A percentile compares a stretch with the other conserved stretches of the same genome.
phyloP scores from a whole-genome alignment of 352 stramenopile species.

The Phytophthora pisi region DNA sequence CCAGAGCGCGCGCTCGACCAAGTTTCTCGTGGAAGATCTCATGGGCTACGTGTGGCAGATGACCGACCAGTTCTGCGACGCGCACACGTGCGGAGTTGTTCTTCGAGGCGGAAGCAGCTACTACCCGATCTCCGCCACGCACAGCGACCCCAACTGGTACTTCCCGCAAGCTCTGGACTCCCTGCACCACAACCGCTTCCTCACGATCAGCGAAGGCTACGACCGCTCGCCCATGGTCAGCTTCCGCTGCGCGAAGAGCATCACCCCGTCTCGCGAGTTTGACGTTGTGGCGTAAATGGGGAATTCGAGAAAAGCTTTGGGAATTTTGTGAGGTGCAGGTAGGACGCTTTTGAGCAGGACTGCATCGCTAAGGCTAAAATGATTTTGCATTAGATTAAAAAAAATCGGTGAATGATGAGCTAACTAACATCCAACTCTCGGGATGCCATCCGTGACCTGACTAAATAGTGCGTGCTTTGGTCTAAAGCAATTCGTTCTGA shows the following conservation, averaged over 20 bases:
- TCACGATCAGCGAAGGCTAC: slow-evolving; percentile 76
- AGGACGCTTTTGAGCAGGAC: too few relatives aligned
- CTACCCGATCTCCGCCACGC: slow-evolving; percentile 64
- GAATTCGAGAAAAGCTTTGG: not conserved
- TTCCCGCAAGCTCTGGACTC: slow-evolving; percentile 70
- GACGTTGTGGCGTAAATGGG: slow-evolving; percentile 13
- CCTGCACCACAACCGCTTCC: slow-evolving; percentile 77
- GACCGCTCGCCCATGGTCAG: slow-evolving; percentile 76
- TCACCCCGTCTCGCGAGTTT: slow-evolving; percentile 20
- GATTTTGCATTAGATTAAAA: not conserved
- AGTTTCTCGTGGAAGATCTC: slow-evolving; percentile 73
- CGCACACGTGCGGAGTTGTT: slow-evolving; percentile 79
- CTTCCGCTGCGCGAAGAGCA: slow-evolving; percentile 72
- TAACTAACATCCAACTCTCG: too few relatives aligned
- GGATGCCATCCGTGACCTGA: too few relatives aligned
- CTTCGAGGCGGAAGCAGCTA: slow-evolving; percentile 82
- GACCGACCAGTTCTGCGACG: slow-evolving; percentile 85
- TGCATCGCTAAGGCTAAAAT: not conserved
- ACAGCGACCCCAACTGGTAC: slow-evolving; percentile 87
- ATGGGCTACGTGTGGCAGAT: slow-evolving; percentile 88
- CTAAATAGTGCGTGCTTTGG: too few relatives aligned
- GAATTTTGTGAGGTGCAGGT: not conserved
- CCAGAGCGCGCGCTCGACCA: slow-evolving; percentile 44
- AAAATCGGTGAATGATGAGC: not conserved
- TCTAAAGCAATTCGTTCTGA: too few relatives aligned